phyloP scores from a whole-genome alignment of 2,329 filamentous ascomycete species.

The Diplocarpon rosae region DNA sequence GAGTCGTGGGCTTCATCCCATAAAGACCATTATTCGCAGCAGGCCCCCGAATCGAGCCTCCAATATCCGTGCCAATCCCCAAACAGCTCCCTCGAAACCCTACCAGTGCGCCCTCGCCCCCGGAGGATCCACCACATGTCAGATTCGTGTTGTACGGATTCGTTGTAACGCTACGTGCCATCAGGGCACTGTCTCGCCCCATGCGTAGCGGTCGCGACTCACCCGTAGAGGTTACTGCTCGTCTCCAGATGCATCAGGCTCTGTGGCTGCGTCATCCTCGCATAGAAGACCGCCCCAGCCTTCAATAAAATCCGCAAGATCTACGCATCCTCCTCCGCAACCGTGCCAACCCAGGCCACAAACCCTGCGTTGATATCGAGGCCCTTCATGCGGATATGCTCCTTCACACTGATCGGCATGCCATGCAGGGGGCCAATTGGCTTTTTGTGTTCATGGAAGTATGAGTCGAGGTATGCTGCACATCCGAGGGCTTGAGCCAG shows the following conservation, averaged over 20 bases:
- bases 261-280: conserved; percentile 42
- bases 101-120: conserved; percentile 45
- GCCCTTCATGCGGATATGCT: conserved; percentile 39
- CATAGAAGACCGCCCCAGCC: conserved; percentile 41
- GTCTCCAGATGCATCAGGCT: conserved; percentile 44
- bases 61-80: conserved; percentile 44
- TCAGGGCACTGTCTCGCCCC: background rate
- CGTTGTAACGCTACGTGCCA: conserved; percentile 33
- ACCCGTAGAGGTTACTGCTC: conserved; percentile 36
- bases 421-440: conserved; percentile 31
- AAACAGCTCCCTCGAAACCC: conserved; percentile 40
- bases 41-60: conserved; percentile 37
- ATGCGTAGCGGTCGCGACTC: conserved; percentile 8
- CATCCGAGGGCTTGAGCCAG: conserved; percentile 26
- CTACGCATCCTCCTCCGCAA: conserved; percentile 34
- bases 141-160: conserved; percentile 42
- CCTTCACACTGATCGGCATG: conserved; percentile 42
- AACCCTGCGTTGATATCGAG: conserved; percentile 39
- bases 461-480: conserved; percentile 27
- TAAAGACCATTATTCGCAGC: conserved; percentile 36
- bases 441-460: conserved; percentile 23
- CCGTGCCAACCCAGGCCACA: conserved; percentile 36
- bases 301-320: conserved; percentile 36
- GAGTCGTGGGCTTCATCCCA: conserved; percentile 25
- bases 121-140: conserved; percentile 41